These are phyloP conservation scores for Tricholoma hemisulphureum DNA, from an alignment of 768 basidiomycete genomes.

Conservation along the genomic window DNA sequence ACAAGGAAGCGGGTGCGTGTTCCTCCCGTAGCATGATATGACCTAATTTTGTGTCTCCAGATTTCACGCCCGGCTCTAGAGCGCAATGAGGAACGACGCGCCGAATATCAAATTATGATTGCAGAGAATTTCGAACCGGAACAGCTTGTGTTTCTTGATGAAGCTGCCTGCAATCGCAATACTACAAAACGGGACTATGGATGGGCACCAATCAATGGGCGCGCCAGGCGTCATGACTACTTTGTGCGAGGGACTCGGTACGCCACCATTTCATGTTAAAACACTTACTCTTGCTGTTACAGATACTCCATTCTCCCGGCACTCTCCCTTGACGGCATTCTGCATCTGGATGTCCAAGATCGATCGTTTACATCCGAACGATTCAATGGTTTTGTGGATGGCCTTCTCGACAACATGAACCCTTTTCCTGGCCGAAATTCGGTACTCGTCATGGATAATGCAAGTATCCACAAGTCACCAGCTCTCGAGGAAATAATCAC, in stretches of 20 bases:
- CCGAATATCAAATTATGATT: not conserved
- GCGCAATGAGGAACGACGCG: too few relatives aligned
- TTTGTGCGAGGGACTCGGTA: not conserved
- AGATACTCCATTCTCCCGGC: not conserved
- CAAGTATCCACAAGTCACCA: not conserved
- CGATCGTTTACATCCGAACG: not conserved
- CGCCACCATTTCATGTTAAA: too few relatives aligned
- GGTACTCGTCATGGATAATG: not conserved
- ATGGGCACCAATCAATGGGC: not conserved
- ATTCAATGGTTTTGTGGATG: not conserved
- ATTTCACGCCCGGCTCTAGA: not conserved
- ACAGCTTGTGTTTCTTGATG: not conserved
- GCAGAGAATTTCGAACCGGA: not conserved
- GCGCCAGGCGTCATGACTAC: not conserved
- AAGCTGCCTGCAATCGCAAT: not conserved
- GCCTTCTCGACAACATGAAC: not conserved
- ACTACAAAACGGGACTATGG: not conserved
- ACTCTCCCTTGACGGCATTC: not conserved
- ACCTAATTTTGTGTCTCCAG: not conserved
- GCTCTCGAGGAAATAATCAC: not conserved
- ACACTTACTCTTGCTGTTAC: not conserved
- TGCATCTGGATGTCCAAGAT: not conserved
- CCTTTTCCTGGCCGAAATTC: not conserved
- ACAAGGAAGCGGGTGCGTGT: not conserved
- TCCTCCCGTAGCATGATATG: too few relatives aligned